phyloP scores from a whole-genome alignment of 108 stramenopile species.

The Nitzschia sp. region DNA sequence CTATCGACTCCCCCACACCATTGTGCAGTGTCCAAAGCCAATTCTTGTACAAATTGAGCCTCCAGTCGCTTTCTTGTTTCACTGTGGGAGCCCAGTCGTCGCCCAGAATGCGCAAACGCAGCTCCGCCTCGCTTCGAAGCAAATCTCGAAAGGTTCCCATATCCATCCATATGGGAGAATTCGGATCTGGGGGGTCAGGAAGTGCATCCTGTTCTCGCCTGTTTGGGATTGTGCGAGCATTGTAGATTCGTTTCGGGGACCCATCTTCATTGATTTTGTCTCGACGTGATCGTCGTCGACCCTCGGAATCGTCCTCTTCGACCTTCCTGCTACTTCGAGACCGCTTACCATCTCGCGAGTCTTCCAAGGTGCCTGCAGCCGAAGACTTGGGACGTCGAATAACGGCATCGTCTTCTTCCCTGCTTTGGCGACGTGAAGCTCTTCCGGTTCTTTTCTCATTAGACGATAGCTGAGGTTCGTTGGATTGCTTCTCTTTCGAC shows the following conservation, averaged over 20 bases:
- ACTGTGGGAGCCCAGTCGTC: constrained; percentile 66
- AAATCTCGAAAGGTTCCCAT: constrained; percentile 74
- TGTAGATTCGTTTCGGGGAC: constrained; percentile 12
- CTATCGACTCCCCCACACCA: constrained; percentile 62
- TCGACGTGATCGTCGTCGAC: not conserved
- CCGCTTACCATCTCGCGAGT: too few relatives aligned
- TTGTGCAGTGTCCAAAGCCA: constrained; percentile 73
- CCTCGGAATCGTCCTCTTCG: not conserved
- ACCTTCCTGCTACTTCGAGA: too few relatives aligned
- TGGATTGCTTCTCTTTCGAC: too few relatives aligned
- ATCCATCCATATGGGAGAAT: constrained; percentile 73
- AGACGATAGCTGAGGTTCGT: too few relatives aligned
- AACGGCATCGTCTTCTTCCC: not conserved
- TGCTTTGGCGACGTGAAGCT: not conserved
- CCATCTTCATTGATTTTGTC: constrained; percentile 17
- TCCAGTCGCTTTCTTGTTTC: constrained; percentile 79
- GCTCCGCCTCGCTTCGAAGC: constrained; percentile 60
- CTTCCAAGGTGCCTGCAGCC: too few relatives aligned
- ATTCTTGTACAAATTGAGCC: constrained; percentile 75
- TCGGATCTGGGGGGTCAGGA: constrained; percentile 47
- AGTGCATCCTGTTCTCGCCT: not conserved
- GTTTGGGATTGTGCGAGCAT: not conserved
- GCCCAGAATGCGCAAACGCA: constrained; percentile 69
- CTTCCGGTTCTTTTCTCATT: not conserved
- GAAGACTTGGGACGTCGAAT: too few relatives aligned